Base-by-base conservation (phyloP, 108 stramenopile genomes). In the Cyclotella choctawhatcheeana region DNA sequence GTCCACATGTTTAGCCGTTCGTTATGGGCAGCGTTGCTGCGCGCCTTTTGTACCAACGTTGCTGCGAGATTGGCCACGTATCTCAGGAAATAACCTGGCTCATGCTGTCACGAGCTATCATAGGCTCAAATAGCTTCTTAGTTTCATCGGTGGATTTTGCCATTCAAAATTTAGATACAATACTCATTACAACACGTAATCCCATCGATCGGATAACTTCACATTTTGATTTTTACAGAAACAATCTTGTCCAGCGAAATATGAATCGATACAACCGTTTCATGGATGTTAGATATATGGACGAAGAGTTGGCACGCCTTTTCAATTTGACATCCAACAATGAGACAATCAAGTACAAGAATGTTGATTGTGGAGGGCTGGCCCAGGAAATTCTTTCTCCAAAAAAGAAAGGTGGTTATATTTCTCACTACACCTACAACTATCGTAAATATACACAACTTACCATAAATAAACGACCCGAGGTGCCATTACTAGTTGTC, bases 101-200 rank as follows among this genome's bases (percentile, higher is more conserved):
- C n/a, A n/a, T n/a, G n/a, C n/a, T n/a, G n/a, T n/a, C n/a, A n/a
- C n/a, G n/a, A n/a, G n/a, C n/a, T n/a, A n/a, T n/a, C n/a, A n/a
- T n/a, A n/a, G n/a, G n/a, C n/a, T n/a, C n/a, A n/a, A n/a, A n/a
- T n/a, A n/a, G n/a, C n/a, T n/a, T n/a, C n/a, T n/a, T n/a, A n/a
- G n/a, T n/a, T n/a, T n/a, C n/a, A n/a, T n/a, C n/a, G n/a, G 25
- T 60, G 40, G 59, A 60, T 40, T 60, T 21, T 21, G 59, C 40
- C 1, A 40, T 60, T 1, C 8, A 17, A 8, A 21, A 60, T 22
- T 25, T 40, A 13, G 40, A 60, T 25, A 60, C 59, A 16, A 60
- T 60, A 7, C 37, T 60, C 13, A 40, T 60, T 12, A 60, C 59
- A 0, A 60, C 59, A 24, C n/a, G 59, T 14, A 60, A 60, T 21